Percentiles rank a stretch among this genome's conserved stretches.
phyloP scores from a whole-genome alignment of 345 rosid species.

The Populus euphratica region DNA sequence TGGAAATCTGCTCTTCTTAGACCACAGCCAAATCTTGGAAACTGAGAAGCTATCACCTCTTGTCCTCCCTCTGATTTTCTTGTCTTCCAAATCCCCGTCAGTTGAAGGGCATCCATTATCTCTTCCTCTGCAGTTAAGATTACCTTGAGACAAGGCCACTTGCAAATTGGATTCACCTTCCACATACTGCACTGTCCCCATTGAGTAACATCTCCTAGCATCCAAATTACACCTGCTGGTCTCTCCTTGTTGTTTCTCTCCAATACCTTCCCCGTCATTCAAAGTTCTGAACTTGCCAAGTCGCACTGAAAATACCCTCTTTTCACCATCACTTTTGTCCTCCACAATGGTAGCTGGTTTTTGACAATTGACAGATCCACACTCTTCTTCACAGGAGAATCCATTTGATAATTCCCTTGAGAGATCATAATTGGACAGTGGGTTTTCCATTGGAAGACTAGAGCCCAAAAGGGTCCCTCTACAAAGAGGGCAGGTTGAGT shows the following conservation, averaged over 20 bases:
- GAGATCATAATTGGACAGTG: conserved; percentile 21
- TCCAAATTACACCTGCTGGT: conserved; percentile 39
- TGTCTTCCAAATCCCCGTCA: conserved; percentile 34
- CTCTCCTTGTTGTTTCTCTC: conserved; percentile 35
- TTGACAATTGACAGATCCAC: conserved; percentile 16
- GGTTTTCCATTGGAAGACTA: conserved; percentile 18
- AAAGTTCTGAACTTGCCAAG: conserved; percentile 55
- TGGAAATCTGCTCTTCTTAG: conserved; percentile 39
- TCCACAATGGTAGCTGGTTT: neutral
- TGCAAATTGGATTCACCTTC: conserved; percentile 41
- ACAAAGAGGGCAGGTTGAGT: conserved; percentile 78
- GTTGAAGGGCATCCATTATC: conserved; percentile 7
- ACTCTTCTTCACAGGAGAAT: conserved; percentile 28
- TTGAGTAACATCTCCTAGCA: conserved; percentile 65
- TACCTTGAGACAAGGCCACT: conserved; percentile 38
- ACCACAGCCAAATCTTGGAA: conserved; percentile 71
- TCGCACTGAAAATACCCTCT: conserved; percentile 52
- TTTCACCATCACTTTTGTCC: conserved; percentile 26
- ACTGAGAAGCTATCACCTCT: conserved; percentile 54
- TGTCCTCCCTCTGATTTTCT: conserved; percentile 38
- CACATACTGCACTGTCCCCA: conserved; percentile 65
- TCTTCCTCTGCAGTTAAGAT: neutral
- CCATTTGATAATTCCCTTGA: conserved; percentile 25
- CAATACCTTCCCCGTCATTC: conserved; percentile 27
- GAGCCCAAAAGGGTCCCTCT: conserved; percentile 45